A percentile compares a stretch with the other conserved stretches of the same genome.
Conservation (phyloP, 176 grass and related monocot genomes). For the Rhynchospora pubera region DNA sequence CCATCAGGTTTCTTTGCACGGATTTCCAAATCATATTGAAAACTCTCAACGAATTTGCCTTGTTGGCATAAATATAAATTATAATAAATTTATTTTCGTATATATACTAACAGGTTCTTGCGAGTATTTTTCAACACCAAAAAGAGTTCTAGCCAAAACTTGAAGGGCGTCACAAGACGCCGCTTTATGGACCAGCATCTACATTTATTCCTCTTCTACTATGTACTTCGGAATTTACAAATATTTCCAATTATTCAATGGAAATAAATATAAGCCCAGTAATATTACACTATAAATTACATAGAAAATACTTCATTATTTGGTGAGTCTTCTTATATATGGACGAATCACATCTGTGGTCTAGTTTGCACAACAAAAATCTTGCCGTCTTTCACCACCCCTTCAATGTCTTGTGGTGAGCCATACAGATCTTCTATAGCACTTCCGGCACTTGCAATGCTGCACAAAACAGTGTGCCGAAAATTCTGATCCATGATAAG, state of each 20-base stretch:
- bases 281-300: slow-evolving; percentile 11
- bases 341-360: slow-evolving; percentile 68
- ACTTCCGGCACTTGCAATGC: slow-evolving; percentile 52
- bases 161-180: not conserved
- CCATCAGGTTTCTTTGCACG: not conserved
- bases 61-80: not conserved
- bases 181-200: not conserved
- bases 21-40: not conserved
- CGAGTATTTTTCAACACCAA: not conserved
- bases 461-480: slow-evolving; percentile 47
- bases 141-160: not conserved
- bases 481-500: slow-evolving; percentile 56
- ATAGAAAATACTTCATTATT: not conserved
- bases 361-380: slow-evolving; percentile 93
- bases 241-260: slow-evolving; percentile 9
- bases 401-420: slow-evolving; percentile 74
- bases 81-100: not conserved
- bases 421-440: slow-evolving; percentile 84
- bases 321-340: not conserved
- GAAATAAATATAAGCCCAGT: not conserved
- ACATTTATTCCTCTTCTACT: slow-evolving; percentile 9
- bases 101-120: not conserved
- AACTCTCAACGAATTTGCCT: not conserved
- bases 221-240: slow-evolving; percentile 11
- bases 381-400: slow-evolving; percentile 76